Base-by-base conservation (phyloP, 148 eudicot genomes). In the Euryodendron excelsum region DNA sequence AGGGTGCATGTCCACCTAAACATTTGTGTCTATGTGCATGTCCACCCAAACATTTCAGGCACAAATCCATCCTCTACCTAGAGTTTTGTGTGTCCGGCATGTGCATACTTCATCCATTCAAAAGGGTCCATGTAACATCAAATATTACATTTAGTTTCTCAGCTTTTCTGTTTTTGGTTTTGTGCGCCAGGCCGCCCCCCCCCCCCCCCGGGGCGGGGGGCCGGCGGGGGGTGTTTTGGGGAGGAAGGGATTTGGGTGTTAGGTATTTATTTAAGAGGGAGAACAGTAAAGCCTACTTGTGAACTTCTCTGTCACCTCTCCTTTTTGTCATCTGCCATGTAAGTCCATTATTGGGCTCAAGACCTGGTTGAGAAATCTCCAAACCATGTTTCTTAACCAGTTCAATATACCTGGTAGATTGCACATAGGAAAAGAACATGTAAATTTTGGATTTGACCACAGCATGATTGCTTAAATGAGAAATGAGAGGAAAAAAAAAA, bases 321-420 rank as follows among this genome's bases (percentile, higher is more conserved):
- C 97, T 87, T 86, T 90, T 90, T 64, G 94, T 92, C 97, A 92
- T 90, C 75, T 92, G 89, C 97, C 97, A 92, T 23, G 94, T 90
- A 81, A 90, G 84, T 62, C 97, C 92, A 80, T 90, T 86, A 77
- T 92, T 90, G 75, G 97, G 94, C 83, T 92, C 94, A 80, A 92
- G 90, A 78, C 97, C 97, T 15, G 97, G 97, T 58, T 92, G 97
- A 59, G 97, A 92, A 78, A 92, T 92, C 73, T 92, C 97, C 73
- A 92, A 77, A 60, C 94, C 97, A 81, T 92, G 92, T 78, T 92
- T 92, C 87, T 85, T 90, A 73, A 92, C 91, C 76, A 92, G 77
- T 66, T 84, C 77, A 63, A 92, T 89, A 82, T 89, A 92, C 84
- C 97, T 92, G 80, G 39, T 41, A 71, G 28, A 45, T 53, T 13